phyloP scores from a whole-genome alignment of 139 green algal genomes.

The Auxenochlorella pyrenoidosa region DNA sequence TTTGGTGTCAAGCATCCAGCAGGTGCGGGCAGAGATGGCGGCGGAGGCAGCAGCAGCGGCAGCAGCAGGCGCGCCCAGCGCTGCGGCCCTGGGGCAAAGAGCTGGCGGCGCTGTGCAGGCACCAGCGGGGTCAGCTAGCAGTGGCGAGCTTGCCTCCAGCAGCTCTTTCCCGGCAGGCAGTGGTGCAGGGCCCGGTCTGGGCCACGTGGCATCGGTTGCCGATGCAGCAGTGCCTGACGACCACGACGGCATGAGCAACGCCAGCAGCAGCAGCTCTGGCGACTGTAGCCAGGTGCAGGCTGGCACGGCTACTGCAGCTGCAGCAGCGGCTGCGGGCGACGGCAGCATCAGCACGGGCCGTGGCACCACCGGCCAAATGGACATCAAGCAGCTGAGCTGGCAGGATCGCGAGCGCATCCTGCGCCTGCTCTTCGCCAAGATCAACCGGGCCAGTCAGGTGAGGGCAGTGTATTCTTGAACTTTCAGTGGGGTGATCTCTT shows the following conservation, averaged over 20 bases:
- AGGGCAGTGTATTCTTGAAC: no score
- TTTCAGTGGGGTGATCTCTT: no score
- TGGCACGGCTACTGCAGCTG: background rate
- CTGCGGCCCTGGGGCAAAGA: no score
- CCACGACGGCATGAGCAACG: background rate
- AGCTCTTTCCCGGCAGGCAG: no score
- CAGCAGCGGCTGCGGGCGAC: background rate
- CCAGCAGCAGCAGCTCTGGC: background rate
- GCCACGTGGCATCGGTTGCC: no score
- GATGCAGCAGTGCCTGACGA: no score
- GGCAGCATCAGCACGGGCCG: background rate
- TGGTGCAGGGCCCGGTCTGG: no score
- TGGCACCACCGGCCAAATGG: background rate
- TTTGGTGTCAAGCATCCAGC: slow-evolving; percentile 80
- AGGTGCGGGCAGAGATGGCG: slow-evolving; percentile 48
- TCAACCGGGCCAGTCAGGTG: slow-evolving; percentile 57
- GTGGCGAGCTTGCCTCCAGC: no score
- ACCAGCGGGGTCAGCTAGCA: no score
- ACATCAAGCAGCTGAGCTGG: slow-evolving; percentile 84
- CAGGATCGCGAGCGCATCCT: slow-evolving; percentile 87
- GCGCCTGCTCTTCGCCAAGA: slow-evolving; percentile 85
- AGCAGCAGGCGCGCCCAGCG: background rate
- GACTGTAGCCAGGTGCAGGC: no score
- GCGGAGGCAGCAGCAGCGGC: background rate
- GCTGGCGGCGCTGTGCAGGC: no score